Evolutionary conservation across 1,139 yeast species (phyloP).

Genomic region (Suhomyces panamericanus): DNA sequence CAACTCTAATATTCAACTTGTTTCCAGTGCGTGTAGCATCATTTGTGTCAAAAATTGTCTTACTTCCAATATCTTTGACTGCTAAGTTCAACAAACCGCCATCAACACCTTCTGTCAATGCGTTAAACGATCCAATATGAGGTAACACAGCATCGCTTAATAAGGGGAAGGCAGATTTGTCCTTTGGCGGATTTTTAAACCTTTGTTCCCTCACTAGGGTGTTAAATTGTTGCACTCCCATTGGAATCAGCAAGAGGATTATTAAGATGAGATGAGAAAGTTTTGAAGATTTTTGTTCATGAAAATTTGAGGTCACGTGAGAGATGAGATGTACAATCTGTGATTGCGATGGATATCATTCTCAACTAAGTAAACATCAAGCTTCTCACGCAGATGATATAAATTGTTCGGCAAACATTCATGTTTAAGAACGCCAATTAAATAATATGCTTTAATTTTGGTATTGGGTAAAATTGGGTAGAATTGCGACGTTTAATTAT

Average conservation of each 20-base stretch:
- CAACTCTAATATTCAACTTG: constrained; percentile 76
- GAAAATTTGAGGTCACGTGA: constrained; percentile 15
- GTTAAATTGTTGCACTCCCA: constrained; percentile 61
- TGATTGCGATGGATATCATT: no score
- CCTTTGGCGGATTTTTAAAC: constrained; percentile 87
- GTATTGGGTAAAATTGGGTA: no score
- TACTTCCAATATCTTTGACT: constrained; percentile 84
- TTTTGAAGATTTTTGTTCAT: constrained; percentile 10
- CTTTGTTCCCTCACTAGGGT: constrained; percentile 87
- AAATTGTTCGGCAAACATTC: no score
- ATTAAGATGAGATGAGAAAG: constrained; percentile 3
- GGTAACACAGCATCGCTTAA: constrained; percentile 89
- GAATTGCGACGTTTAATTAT: no score
- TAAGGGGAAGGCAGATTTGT: constrained; percentile 77
- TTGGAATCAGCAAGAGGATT: constrained; percentile 11
- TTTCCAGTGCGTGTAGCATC: constrained; percentile 74
- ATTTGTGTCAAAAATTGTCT: constrained; percentile 79
- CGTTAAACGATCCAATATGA: constrained; percentile 95
- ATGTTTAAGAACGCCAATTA: no score
- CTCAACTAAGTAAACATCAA: no score
- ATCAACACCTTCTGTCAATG: constrained; percentile 81
- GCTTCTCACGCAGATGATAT: no score
- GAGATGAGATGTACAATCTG: constrained; percentile 6
- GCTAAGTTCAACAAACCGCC: constrained; percentile 86
- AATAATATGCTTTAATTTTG: no score